Percentiles rank a stretch among this genome's conserved stretches.
Conservation (phyloP, 108 stramenopile species). For the Phaeodactylum tricornutum region DNA sequence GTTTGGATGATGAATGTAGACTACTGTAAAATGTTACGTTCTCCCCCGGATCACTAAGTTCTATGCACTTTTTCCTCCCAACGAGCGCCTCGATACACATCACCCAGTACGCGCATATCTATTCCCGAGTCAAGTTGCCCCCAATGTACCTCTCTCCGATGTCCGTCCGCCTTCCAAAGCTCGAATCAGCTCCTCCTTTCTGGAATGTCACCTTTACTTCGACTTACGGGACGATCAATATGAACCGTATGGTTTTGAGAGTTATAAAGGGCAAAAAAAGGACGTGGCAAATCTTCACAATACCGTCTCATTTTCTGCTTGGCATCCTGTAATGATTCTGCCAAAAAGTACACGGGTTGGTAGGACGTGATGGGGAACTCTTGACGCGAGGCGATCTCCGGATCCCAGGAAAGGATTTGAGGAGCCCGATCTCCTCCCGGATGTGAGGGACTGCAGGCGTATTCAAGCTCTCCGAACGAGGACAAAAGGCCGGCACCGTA, state of each 20-base stretch:
- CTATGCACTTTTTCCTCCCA: neutral
- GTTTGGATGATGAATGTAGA: conserved; percentile 15
- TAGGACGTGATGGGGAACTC: conserved; percentile 95
- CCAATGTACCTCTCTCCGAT: neutral
- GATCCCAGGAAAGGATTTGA: conserved; percentile 86
- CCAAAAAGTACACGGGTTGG: conserved; percentile 94
- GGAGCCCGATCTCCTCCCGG: conserved; percentile 45
- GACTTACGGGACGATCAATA: conserved; percentile 77
- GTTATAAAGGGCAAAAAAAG: conserved; percentile 88
- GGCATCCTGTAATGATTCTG: conserved; percentile 81
- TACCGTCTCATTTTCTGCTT: conserved; percentile 79
- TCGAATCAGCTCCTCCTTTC: neutral
- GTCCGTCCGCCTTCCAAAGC: neutral
- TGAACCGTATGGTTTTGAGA: conserved; percentile 67
- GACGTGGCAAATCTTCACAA: conserved; percentile 77
- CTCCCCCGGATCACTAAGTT: neutral
- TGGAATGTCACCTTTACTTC: conserved; percentile 11
- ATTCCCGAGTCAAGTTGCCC: neutral
- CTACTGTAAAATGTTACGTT: neutral
- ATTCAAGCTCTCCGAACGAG: conserved; percentile 93
- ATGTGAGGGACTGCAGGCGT: conserved; percentile 64
- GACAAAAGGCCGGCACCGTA: conserved; percentile 95
- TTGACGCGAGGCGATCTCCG: conserved; percentile 72
- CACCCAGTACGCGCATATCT: neutral
- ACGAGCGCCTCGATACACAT: neutral